Evolutionary conservation across 345 rosid genomes (phyloP).

Genomic region (Turnera subulata): DNA sequence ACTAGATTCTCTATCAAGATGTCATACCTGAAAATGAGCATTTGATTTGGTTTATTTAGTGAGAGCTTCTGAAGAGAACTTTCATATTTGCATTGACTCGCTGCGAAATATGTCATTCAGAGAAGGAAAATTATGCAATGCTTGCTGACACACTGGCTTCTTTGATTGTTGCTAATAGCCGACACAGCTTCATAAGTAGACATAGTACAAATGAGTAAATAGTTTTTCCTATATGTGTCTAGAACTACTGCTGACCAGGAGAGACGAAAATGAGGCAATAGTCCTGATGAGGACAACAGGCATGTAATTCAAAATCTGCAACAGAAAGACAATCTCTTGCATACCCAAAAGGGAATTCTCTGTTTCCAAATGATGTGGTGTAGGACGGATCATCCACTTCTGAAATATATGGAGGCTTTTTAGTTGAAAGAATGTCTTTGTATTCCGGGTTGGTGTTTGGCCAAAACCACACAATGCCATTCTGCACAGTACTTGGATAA

Average conservation of each 20-base stretch:
- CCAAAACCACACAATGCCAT: conserved; percentile 90
- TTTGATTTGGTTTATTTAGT: background rate
- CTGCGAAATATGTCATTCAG: too few relatives aligned
- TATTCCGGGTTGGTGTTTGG: conserved; percentile 63
- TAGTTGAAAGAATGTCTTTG: conserved; percentile 52
- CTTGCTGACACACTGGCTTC: too few relatives aligned
- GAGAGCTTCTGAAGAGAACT: too few relatives aligned
- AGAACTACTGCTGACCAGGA: too few relatives aligned
- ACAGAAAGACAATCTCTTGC: background rate
- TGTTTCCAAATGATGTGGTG: conserved; percentile 40
- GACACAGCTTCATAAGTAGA: too few relatives aligned
- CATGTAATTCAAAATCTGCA: too few relatives aligned
- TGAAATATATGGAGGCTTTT: conserved; percentile 64
- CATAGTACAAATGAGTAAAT: too few relatives aligned
- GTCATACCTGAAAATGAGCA: conserved; percentile 54
- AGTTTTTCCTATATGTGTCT: too few relatives aligned
- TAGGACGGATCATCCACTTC: conserved; percentile 78
- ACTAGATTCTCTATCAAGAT: conserved; percentile 77
- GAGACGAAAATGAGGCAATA: background rate
- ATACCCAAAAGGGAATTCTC: conserved; percentile 88
- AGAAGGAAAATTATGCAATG: too few relatives aligned
- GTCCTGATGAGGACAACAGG: too few relatives aligned
- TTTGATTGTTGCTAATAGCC: too few relatives aligned
- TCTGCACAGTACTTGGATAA: conserved; percentile 70
- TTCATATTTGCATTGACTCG: too few relatives aligned